Base-by-base conservation (phyloP, 306 rosid species). In the Cotoneaster glaucophyllus region DNA sequence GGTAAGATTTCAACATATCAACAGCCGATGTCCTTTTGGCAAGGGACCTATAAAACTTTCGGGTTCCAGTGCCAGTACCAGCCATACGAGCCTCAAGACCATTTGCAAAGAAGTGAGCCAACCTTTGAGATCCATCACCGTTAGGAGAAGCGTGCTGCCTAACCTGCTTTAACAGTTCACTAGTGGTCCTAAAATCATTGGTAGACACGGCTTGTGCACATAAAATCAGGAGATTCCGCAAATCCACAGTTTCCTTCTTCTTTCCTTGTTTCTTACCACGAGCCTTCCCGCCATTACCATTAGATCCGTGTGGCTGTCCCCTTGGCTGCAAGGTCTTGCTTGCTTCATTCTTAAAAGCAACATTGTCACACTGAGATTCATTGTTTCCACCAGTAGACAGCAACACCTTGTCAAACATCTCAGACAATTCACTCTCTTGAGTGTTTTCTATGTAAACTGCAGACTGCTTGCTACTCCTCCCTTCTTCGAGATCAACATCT, bases 401-500 rank as follows among this genome's bases (percentile, higher is more conserved):
- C 79, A 85, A 70, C 71, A 77, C 81, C 61, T 14, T 82, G 71
- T 85, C 89, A 56, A 85, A 71, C 79, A 74, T 70, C 2, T 74
- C 89, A 5, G 84, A 70, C 22, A 77, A 61, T 13, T 74, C 86
- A 22, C 44, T 69, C 70, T 85, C 85, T 3, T 77, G 79, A 22
- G 29, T 69, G 56, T 80, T 83, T 3, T 77, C 81, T 22, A 17
- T 6, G 78, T 52, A 83, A 59, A 77, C 57, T n/a, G 89, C 86
- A 14, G 85, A 75, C 74, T 83, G 85, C 83, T 86, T 86, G 29
- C 72, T 70, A 44, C 83, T 82, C 75, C 89, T 82, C 74, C 70
- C 83, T 61, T 80, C 89, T 39, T 80, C 85, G 1, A 67, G 48
- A 24, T 74, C 86, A 19, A 7, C 48, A 70, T 83, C 82, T 64